phyloP scores from a whole-genome alignment of 352 stramenopile genomes.

The Phytophthora sojae region DNA sequence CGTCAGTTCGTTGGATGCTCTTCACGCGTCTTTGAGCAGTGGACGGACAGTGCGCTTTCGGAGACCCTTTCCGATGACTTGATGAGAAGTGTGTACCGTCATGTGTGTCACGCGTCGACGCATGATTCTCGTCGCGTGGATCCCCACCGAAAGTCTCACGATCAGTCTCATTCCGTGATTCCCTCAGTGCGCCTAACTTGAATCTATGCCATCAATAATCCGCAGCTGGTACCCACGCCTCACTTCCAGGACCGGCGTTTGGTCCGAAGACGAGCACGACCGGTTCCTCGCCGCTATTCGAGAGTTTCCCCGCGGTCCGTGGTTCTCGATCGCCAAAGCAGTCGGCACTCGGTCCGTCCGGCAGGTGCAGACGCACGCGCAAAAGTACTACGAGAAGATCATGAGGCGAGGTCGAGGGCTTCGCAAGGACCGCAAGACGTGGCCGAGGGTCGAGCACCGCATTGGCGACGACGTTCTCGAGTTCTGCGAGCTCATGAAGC shows the following conservation, averaged over 20 bases:
- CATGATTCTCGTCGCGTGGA: background rate
- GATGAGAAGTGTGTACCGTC: background rate
- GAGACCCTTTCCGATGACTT: background rate
- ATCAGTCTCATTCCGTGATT: background rate
- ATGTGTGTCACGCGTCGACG: constrained; percentile 1
- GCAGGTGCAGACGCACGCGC: constrained; percentile 72
- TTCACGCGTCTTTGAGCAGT: background rate
- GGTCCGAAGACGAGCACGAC: constrained; percentile 69
- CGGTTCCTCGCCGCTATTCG: constrained; percentile 60
- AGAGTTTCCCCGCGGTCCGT: constrained; percentile 54
- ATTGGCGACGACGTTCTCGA: background rate
- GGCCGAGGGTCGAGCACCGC: background rate
- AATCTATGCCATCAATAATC: background rate
- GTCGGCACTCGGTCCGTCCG: constrained; percentile 59
- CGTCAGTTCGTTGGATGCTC: background rate
- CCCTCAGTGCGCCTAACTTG: background rate
- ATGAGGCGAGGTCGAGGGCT: constrained; percentile 54
- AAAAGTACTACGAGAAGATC: constrained; percentile 84
- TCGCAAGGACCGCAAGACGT: background rate
- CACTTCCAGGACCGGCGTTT: constrained; percentile 37
- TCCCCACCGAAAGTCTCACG: background rate
- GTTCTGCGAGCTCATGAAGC: background rate
- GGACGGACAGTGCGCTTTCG: background rate
- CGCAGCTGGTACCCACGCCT: background rate
- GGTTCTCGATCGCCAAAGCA: constrained; percentile 45